Evolutionary conservation across 768 basidiomycete genomes (phyloP).

Genomic region (Pholiota microspora): DNA sequence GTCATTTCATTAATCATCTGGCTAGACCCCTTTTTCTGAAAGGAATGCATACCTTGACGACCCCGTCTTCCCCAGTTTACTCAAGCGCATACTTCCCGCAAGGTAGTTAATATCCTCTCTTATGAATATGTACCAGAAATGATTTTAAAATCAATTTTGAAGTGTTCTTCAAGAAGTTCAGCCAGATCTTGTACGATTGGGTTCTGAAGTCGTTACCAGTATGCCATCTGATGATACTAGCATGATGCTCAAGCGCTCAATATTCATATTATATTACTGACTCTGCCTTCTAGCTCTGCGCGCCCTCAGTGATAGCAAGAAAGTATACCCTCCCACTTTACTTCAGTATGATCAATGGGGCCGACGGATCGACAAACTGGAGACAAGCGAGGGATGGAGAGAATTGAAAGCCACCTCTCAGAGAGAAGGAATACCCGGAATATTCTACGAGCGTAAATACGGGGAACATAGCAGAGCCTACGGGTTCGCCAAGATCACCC

Average conservation of each 20-base stretch:
- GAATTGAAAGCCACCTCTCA: constrained; percentile 60
- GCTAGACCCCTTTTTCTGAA: constrained; percentile 50
- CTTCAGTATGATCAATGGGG: constrained; percentile 80
- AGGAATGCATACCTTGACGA: constrained; percentile 63
- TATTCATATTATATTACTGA: not conserved
- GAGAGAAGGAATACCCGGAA: constrained; percentile 63
- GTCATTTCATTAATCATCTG: not conserved
- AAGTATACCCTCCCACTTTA: constrained; percentile 48
- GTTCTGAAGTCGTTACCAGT: constrained; percentile 54
- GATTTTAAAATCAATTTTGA: not conserved
- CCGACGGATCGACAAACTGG: constrained; percentile 58
- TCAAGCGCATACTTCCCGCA: constrained; percentile 55
- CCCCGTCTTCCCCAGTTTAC: constrained; percentile 55
- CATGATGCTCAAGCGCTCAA: no score
- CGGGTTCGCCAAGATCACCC: constrained; percentile 61
- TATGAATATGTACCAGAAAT: not conserved
- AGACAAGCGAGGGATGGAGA: constrained; percentile 75
- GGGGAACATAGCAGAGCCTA: constrained; percentile 59
- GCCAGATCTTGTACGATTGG: constrained; percentile 59
- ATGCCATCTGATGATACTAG: constrained; percentile 14
- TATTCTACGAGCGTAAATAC: constrained; percentile 65
- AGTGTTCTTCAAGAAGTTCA: constrained; percentile 52
- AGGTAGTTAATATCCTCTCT: constrained; percentile 26
- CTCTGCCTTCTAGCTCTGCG: constrained; percentile 45
- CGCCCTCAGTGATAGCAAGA: constrained; percentile 40